Conservation (phyloP, 2,329 filamentous ascomycete species). For the Aureobasidium uvarum region DNA sequence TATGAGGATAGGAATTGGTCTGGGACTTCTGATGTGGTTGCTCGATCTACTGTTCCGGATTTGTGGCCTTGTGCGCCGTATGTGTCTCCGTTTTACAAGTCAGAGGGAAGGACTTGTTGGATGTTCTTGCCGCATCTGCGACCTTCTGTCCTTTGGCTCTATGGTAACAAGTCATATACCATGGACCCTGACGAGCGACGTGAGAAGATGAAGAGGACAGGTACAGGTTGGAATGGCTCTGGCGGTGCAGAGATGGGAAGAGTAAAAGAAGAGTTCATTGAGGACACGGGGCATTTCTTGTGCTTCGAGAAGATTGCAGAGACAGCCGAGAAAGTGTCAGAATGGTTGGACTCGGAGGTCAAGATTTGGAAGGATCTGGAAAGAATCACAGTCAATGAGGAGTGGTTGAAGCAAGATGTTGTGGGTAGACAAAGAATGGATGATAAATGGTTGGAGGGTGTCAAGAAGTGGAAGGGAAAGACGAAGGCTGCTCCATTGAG, state of each 20-base stretch:
- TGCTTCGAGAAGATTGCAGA: slow-evolving; percentile 73
- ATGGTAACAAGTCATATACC: slow-evolving; percentile 60
- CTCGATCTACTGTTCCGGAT: slow-evolving; percentile 46
- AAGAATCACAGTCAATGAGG: slow-evolving; percentile 20
- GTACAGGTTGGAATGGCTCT: slow-evolving; percentile 64
- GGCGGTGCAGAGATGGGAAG: slow-evolving; percentile 64
- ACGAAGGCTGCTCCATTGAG: background rate
- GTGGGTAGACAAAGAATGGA: slow-evolving; percentile 13
- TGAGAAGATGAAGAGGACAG: slow-evolving; percentile 62
- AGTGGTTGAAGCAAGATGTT: slow-evolving; percentile 4
- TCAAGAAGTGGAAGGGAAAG: slow-evolving; percentile 18
- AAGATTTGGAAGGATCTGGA: slow-evolving; percentile 39
- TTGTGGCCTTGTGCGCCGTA: slow-evolving; percentile 38
- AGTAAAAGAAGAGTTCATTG: slow-evolving; percentile 64
- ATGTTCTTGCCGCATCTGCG: slow-evolving; percentile 59
- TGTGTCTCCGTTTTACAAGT: slow-evolving; percentile 62
- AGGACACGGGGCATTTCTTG: slow-evolving; percentile 72
- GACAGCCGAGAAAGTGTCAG: slow-evolving; percentile 55
- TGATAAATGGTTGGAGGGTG: slow-evolving; percentile 19
- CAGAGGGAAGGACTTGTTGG: slow-evolving; percentile 61
- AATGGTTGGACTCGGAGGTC: slow-evolving; percentile 40
- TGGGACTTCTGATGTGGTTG: slow-evolving; percentile 36
- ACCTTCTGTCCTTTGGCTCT: slow-evolving; percentile 67
- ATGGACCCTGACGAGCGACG: slow-evolving; percentile 52
- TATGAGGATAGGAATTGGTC: slow-evolving; percentile 38